phyloP scores from a whole-genome alignment of 1,284 basidiomycete genomes.

The Irpex sp. region DNA sequence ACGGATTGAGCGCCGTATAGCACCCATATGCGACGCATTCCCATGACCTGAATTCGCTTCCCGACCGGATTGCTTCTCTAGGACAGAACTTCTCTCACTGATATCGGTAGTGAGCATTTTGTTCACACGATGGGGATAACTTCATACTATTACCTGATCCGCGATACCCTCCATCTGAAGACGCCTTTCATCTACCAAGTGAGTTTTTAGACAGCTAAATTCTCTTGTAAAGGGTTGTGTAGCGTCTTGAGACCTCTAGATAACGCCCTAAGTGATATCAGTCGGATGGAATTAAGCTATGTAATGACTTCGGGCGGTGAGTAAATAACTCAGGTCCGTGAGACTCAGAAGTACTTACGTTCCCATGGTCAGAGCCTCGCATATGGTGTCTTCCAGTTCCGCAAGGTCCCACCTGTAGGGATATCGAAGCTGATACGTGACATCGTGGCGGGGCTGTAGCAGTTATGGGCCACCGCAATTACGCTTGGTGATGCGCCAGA shows the following conservation, averaged over 20 bases:
- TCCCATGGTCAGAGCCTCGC: not conserved
- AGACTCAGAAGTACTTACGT: not conserved
- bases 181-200: no score
- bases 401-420: no score
- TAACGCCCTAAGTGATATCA: not conserved
- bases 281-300: not conserved
- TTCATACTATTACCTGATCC: not conserved
- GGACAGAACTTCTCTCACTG: not conserved
- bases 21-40: not conserved
- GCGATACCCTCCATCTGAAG: not conserved
- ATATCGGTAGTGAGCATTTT: not conserved
- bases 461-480: not conserved
- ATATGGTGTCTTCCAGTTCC: not conserved
- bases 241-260: not conserved
- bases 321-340: not conserved
- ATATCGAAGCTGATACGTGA: not conserved
- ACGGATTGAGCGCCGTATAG: not conserved
- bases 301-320: not conserved
- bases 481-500: not conserved
- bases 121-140: not conserved
- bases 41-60: not conserved
- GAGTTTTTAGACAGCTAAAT: no score
- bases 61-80: not conserved
- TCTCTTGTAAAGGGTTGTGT: no score
- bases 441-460: not conserved